phyloP scores from a whole-genome alignment of 2,329 filamentous ascomycete species.

The Sarocladium strictum region DNA sequence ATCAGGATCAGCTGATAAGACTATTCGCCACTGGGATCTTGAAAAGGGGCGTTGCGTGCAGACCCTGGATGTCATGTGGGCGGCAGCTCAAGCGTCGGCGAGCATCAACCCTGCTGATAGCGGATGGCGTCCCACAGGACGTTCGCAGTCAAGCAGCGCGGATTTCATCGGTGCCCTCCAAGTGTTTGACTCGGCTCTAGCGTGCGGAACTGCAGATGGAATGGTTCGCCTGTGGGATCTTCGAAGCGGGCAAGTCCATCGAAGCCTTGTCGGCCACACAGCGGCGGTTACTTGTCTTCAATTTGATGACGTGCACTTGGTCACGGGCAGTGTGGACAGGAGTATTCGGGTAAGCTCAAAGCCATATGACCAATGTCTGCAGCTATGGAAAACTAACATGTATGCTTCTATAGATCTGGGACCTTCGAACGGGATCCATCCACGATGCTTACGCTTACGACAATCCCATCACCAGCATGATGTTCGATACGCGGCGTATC shows the following conservation, averaged over 20 bases:
- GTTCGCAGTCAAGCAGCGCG: constrained; percentile 57
- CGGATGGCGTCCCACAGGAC: constrained; percentile 68
- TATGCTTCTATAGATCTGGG: constrained; percentile 72
- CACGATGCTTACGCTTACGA: constrained; percentile 96
- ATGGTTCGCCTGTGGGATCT: constrained; percentile 98
- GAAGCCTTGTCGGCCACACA: constrained; percentile 91
- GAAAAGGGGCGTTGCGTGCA: constrained; percentile 96
- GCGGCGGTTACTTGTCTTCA: constrained; percentile 90
- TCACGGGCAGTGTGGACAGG: constrained; percentile 87
- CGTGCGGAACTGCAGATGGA: constrained; percentile 93
- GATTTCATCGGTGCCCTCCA: constrained; percentile 94
- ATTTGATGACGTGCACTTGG: constrained; percentile 91
- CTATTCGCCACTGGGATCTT: constrained; percentile 93
- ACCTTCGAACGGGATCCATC: constrained; percentile 91
- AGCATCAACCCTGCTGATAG: constrained; percentile 56
- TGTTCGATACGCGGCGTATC: constrained; percentile 89
- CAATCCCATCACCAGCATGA: constrained; percentile 86
- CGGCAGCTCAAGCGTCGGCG: constrained; percentile 80
- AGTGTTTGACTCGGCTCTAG: constrained; percentile 91
- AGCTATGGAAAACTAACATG: constrained; percentile 15
- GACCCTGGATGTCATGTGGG: constrained; percentile 96
- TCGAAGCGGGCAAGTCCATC: constrained; percentile 91
- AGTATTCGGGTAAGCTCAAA: constrained; percentile 76
- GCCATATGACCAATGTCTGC: background rate
- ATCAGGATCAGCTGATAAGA: constrained; percentile 96